Conservation (phyloP, 2,329 filamentous ascomycete species). For the Verticillium tricorpus region DNA sequence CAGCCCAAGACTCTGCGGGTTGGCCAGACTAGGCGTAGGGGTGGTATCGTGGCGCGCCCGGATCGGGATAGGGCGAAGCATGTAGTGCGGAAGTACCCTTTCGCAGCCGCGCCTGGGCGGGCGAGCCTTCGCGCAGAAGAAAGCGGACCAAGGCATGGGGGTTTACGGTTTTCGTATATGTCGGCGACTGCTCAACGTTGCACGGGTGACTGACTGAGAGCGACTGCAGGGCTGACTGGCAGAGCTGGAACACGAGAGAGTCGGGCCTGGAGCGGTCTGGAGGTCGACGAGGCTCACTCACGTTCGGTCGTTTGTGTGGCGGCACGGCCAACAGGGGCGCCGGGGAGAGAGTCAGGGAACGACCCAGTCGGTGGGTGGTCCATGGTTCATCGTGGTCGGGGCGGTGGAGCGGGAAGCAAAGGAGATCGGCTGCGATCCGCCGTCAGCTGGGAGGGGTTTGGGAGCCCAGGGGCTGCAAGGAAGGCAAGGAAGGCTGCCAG, state of each 20-base stretch:
- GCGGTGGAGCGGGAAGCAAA: too few species aligned
- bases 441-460: too few species aligned
- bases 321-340: too few species aligned
- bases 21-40: not conserved
- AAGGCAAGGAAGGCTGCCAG: not conserved
- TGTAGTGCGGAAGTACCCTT: not conserved
- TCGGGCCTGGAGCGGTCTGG: not conserved
- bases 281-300: not conserved
- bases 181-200: not conserved
- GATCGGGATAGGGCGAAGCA: not conserved
- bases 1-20: not conserved
- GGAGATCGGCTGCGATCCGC: too few species aligned
- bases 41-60: not conserved
- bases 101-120: not conserved
- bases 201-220: not conserved
- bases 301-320: not conserved
- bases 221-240: not conserved
- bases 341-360: too few species aligned
- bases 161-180: not conserved
- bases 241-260: not conserved
- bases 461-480: not conserved
- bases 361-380: too few species aligned
- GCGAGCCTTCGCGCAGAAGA: not conserved
- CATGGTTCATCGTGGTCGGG: too few species aligned
- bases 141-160: not conserved